Conservation (phyloP, 345 rosid genomes). For the Iberis pinnata region DNA sequence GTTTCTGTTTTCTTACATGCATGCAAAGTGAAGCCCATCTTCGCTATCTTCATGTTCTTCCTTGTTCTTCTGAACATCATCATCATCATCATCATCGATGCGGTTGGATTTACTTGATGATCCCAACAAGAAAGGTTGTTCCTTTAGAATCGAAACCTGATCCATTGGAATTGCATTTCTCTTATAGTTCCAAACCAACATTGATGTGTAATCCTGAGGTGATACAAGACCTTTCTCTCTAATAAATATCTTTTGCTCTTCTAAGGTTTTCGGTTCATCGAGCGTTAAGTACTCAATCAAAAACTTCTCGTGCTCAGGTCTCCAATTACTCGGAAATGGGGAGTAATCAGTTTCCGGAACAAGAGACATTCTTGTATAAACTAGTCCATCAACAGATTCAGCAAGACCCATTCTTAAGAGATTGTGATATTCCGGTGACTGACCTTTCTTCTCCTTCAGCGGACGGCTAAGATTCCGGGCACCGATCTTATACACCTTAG, state of each 20-base stretch:
- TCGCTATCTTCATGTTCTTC: conserved; percentile 42
- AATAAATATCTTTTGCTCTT: conserved; percentile 60
- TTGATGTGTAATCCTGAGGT: conserved; percentile 77
- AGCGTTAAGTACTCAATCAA: conserved; percentile 73
- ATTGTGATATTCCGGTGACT: conserved; percentile 86
- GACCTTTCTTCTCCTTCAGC: conserved; percentile 70
- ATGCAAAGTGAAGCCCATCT: conserved; percentile 41
- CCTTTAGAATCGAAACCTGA: conserved; percentile 50
- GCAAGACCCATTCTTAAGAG: conserved; percentile 95
- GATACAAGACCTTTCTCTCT: conserved; percentile 80
- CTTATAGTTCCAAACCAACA: conserved; percentile 98
- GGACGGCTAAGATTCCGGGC: conserved; percentile 80
- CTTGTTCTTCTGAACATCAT: conserved; percentile 24
- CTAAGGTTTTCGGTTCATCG: conserved; percentile 64
- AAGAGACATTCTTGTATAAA: conserved; percentile 82
- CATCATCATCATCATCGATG: too few species aligned
- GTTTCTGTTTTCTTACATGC: conserved; percentile 30
- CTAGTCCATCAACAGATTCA: conserved; percentile 86
- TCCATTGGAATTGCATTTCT: conserved; percentile 65
- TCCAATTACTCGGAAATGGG: conserved; percentile 83
- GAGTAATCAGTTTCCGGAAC: conserved; percentile 94
- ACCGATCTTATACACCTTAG: conserved; percentile 83
- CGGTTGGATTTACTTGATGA: conserved; percentile 31
- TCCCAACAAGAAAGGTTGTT: conserved; percentile 34
- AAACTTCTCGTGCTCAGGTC: conserved; percentile 74